A percentile compares a stretch with the other conserved stretches of the same genome.
Evolutionary conservation across 2,329 filamentous ascomycete species (phyloP).

Genomic region (Domatiomyces globalis): DNA sequence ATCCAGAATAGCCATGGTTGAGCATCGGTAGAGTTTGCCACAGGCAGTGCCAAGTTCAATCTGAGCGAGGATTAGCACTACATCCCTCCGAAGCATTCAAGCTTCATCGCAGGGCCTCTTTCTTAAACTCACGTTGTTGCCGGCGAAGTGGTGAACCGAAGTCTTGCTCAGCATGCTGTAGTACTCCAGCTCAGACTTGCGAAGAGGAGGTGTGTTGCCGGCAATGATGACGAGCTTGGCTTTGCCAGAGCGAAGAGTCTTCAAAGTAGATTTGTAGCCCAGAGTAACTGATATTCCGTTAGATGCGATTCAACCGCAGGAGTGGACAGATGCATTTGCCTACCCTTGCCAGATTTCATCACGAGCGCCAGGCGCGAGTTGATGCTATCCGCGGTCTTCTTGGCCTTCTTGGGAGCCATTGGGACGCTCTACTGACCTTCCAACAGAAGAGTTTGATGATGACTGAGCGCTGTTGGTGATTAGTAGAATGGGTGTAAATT

Average conservation of each 20-base stretch:
- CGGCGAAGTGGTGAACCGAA: slow-evolving; percentile 91
- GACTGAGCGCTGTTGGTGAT: slow-evolving; percentile 10
- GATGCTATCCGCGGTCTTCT: slow-evolving; percentile 70
- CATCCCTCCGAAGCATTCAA: slow-evolving; percentile 75
- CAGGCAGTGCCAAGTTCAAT: slow-evolving; percentile 97
- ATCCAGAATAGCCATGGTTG: slow-evolving; percentile 92
- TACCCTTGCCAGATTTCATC: slow-evolving; percentile 51
- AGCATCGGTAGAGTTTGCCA: slow-evolving; percentile 98
- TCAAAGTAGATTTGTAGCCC: slow-evolving; percentile 80
- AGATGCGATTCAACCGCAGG: slow-evolving; percentile 1
- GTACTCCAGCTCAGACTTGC: slow-evolving; percentile 94
- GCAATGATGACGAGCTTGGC: slow-evolving; percentile 95
- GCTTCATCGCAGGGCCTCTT: slow-evolving; percentile 82
- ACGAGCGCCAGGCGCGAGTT: slow-evolving; percentile 56
- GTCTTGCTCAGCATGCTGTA: slow-evolving; percentile 41
- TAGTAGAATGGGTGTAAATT: not conserved
- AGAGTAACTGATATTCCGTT: slow-evolving; percentile 50
- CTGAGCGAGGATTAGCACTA: slow-evolving; percentile 37
- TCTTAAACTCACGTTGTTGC: slow-evolving; percentile 81
- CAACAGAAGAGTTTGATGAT: slow-evolving; percentile 18
- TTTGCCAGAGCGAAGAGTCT: slow-evolving; percentile 87
- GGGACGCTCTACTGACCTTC: slow-evolving; percentile 27
- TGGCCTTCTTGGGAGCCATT: slow-evolving; percentile 56
- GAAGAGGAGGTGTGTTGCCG: slow-evolving; percentile 92
- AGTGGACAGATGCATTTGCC: slow-evolving; percentile 2